phyloP scores from a whole-genome alignment of 768 basidiomycete species.

The Hydnomerulius pinastri region DNA sequence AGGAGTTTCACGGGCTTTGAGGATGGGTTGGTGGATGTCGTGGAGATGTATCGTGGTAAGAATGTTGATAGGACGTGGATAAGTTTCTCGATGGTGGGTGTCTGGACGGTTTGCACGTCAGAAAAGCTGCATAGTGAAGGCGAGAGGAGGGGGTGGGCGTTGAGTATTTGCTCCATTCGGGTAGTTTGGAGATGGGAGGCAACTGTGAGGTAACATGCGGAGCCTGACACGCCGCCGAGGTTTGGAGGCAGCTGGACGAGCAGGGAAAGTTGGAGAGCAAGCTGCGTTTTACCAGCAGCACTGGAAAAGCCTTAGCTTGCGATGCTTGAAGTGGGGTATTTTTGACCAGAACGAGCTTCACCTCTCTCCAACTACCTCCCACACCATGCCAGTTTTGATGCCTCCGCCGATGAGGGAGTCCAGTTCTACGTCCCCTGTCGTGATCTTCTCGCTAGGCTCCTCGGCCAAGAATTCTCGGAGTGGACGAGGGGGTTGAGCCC shows the following conservation, averaged over 20 bases:
- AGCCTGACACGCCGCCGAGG: constrained; percentile 62
- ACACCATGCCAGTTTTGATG: constrained; percentile 74
- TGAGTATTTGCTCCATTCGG: constrained; percentile 66
- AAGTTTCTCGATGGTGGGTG: constrained; percentile 55
- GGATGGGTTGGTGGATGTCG: constrained; percentile 28
- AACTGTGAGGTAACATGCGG: constrained; percentile 78
- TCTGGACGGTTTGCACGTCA: constrained; percentile 62
- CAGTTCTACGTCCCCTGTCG: constrained; percentile 72
- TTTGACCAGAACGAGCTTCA: constrained; percentile 33
- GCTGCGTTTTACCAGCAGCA: constrained; percentile 92
- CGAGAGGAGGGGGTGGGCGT: constrained; percentile 50
- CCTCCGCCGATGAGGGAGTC: constrained; percentile 80
- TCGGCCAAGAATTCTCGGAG: constrained; percentile 42
- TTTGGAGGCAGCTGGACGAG: constrained; percentile 68
- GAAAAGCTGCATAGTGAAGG: constrained; percentile 47
- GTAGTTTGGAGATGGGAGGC: constrained; percentile 66
- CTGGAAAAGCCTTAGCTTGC: constrained; percentile 42
- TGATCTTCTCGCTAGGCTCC: constrained; percentile 52
- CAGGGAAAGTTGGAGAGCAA: constrained; percentile 83
- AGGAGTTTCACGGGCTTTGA: constrained; percentile 72
- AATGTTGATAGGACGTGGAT: constrained; percentile 53
- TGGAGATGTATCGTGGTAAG: constrained; percentile 53
- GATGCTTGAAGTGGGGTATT: neutral
- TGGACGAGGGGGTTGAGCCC: constrained; percentile 38
- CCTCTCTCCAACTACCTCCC: constrained; percentile 92